Percentiles rank a stretch among this genome's conserved stretches.
phyloP scores from a whole-genome alignment of 345 rosid species.

The Gossypium ekmanianum region DNA sequence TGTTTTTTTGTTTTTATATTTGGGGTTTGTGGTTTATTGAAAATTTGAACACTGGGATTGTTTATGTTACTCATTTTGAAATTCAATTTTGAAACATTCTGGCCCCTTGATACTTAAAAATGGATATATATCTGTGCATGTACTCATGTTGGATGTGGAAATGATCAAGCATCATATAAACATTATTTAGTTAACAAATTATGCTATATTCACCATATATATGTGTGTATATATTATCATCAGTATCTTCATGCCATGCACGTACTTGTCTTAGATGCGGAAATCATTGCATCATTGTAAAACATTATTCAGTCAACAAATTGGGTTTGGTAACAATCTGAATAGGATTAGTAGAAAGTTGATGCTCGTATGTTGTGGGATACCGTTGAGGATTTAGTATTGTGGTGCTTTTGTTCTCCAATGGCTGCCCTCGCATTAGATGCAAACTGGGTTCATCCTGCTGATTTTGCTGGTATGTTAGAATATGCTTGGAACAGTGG shows the following conservation, averaged over 20 bases:
- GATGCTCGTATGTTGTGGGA: not conserved
- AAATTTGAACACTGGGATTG: constrained; percentile 10
- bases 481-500: too few relatives aligned
- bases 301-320: not conserved
- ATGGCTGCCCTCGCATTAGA: not conserved
- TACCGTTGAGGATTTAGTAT: not conserved
- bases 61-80: constrained; percentile 3
- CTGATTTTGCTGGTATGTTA: not conserved
- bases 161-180: not conserved
- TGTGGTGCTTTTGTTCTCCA: not conserved
- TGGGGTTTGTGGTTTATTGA: constrained; percentile 9
- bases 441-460: not conserved
- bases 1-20: not conserved
- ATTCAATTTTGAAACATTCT: constrained; percentile 11
- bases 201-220: not conserved
- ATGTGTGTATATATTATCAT: not conserved
- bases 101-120: not conserved
- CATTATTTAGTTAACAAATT: not conserved
- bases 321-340: not conserved
- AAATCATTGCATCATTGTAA: not conserved
- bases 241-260: not conserved
- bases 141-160: not conserved
- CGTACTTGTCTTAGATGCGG: not conserved
- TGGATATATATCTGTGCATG: not conserved
- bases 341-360: not conserved